Evolutionary conservation across 2,329 filamentous ascomycete species (phyloP).

Genomic region (Pyrenophora seminiperda): DNA sequence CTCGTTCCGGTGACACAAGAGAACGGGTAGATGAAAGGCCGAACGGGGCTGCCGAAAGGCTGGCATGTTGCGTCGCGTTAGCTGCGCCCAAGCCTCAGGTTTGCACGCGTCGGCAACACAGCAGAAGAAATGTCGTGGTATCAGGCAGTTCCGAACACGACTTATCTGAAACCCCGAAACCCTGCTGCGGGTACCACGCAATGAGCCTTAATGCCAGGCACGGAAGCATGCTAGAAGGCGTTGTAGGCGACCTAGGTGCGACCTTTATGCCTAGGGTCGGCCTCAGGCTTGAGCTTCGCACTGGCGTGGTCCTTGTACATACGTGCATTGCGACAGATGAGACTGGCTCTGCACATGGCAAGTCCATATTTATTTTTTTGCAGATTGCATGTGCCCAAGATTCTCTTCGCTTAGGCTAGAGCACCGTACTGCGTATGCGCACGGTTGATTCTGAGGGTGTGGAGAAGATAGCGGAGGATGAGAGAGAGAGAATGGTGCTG

Average conservation of each 20-base stretch:
- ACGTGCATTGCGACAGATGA: conserved; percentile 5
- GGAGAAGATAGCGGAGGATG: conserved; percentile 7
- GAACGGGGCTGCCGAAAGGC: conserved; percentile 11
- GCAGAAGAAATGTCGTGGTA: conserved; percentile 17
- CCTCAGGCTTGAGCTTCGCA: neutral
- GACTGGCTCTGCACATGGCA: neutral
- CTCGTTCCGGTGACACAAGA: conserved; percentile 9
- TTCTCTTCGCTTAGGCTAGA: neutral
- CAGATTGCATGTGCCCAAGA: conserved; percentile 6
- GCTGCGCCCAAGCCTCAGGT: conserved; percentile 19
- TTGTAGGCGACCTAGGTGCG: conserved; percentile 12
- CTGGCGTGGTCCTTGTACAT: neutral
- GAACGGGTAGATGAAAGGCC: conserved; percentile 15
- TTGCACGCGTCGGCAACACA: conserved; percentile 16
- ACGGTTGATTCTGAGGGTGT: conserved; percentile 3
- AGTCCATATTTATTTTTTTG: conserved; percentile 1
- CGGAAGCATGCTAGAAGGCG: conserved; percentile 18
- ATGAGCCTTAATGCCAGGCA: conserved; percentile 21
- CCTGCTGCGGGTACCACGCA: conserved; percentile 19
- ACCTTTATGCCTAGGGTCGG: conserved; percentile 2
- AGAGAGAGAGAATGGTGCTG: conserved; percentile 10
- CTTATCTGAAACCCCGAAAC: conserved; percentile 13
- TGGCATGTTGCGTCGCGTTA: conserved; percentile 23
- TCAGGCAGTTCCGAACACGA: conserved; percentile 20
- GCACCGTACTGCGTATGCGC: too few relatives aligned